Evolutionary conservation across 805 yeast genomes (phyloP).

Genomic region (Yarrowia deformans): DNA sequence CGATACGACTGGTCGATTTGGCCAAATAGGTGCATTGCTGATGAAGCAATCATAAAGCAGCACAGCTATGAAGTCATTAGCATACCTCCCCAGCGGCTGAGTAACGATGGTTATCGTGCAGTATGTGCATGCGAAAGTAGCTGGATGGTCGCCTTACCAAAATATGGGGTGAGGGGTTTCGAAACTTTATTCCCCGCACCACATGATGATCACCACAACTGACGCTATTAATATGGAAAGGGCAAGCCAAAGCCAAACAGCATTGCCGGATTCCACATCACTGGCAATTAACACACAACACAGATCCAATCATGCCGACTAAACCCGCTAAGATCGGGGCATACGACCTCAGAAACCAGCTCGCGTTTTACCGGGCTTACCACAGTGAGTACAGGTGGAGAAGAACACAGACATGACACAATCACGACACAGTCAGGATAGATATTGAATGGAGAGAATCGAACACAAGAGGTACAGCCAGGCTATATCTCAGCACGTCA

Average conservation of each 20-base stretch:
- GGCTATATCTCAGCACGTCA: neutral
- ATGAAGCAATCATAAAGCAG: too few species aligned
- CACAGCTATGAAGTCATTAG: too few species aligned
- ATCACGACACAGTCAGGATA: constrained; percentile 19
- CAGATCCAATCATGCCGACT: constrained; percentile 21
- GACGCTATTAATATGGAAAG: constrained; percentile 15
- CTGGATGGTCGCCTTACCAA: neutral
- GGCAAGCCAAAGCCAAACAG: constrained; percentile 12
- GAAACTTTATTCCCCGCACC: constrained; percentile 22
- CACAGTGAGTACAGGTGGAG: constrained; percentile 49
- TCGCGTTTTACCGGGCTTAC: constrained; percentile 63
- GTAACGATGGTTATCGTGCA: too few species aligned
- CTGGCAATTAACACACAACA: neutral
- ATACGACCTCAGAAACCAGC: constrained; percentile 56
- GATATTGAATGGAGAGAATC: neutral
- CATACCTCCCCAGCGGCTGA: too few species aligned
- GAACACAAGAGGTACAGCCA: neutral
- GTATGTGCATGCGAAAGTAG: too few species aligned
- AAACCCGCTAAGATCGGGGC: constrained; percentile 44
- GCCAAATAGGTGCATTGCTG: too few species aligned
- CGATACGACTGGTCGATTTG: too few species aligned
- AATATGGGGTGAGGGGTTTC: constrained; percentile 34
- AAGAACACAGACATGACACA: too few species aligned
- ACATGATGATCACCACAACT: constrained; percentile 27
- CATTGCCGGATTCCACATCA: constrained; percentile 1